These are phyloP conservation scores for Candida boleticola DNA, from an alignment of 805 yeast genomes.

Conservation along the genomic window DNA sequence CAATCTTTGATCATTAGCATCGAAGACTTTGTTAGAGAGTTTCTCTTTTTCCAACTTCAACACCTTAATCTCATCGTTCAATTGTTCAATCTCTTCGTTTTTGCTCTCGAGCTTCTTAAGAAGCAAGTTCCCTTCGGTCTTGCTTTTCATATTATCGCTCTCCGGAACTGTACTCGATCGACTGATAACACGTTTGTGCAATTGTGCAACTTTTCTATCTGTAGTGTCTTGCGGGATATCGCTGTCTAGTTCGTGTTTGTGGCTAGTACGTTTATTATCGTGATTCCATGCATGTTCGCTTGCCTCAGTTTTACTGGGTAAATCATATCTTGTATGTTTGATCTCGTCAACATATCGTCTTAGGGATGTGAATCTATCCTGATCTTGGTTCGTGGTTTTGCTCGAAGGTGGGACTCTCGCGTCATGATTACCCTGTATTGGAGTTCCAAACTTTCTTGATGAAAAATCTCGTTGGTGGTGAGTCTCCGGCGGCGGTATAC, in stretches of 20 bases:
- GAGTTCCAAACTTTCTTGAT: constrained; percentile 5
- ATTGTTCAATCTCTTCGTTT: constrained; percentile 4
- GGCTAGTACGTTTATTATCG: background rate
- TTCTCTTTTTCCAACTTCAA: constrained; percentile 8
- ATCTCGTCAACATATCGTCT: constrained; percentile 21
- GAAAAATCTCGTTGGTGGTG: too few species aligned
- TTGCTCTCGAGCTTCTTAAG: constrained; percentile 5
- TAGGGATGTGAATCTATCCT: constrained; percentile 16
- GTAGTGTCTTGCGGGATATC: background rate
- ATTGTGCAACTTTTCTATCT: background rate
- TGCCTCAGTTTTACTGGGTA: constrained; percentile 12
- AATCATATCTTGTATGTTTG: constrained; percentile 17
- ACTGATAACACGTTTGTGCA: background rate
- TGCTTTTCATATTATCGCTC: too few species aligned
- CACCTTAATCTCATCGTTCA: background rate
- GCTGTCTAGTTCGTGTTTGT: background rate
- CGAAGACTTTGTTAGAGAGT: constrained; percentile 2
- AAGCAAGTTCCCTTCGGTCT: constrained; percentile 4
- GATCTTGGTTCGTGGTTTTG: background rate
- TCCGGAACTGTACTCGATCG: too few species aligned
- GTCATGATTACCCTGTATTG: constrained; percentile 5
- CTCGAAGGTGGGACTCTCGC: background rate
- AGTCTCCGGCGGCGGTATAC: background rate
- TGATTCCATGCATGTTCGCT: background rate
- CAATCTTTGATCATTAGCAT: constrained; percentile 1